These are phyloP conservation scores for Macrocybe sp. DNA, from an alignment of 1,284 basidiomycete species.

Conservation along the genomic window DNA sequence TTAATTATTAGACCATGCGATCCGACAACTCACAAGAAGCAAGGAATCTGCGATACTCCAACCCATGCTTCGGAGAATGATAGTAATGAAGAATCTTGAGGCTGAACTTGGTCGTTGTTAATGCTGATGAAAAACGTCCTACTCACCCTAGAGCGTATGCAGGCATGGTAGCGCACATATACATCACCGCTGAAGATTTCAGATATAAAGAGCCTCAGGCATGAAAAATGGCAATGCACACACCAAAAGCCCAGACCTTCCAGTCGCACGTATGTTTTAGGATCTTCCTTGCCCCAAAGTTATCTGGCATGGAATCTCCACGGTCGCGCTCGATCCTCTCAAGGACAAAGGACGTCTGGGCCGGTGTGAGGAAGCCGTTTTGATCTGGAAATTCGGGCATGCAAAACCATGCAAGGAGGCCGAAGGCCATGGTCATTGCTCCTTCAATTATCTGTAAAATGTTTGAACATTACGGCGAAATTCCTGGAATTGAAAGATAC, in stretches of 20 bases:
- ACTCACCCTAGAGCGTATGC: conserved; percentile 38
- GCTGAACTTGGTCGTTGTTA: neutral
- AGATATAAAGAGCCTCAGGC: neutral
- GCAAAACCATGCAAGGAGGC: conserved; percentile 34
- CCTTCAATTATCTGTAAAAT: conserved; percentile 38
- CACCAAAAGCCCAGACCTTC: conserved; percentile 41
- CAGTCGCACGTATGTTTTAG: conserved; percentile 34
- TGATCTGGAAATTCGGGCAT: conserved; percentile 41
- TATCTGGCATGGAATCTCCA: conserved; percentile 40
- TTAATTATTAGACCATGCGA: neutral
- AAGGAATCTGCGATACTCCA: conserved; percentile 37
- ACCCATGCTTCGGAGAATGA: conserved; percentile 41
- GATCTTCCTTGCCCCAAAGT: conserved; percentile 31
- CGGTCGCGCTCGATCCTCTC: conserved; percentile 39
- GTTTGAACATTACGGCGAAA: neutral
- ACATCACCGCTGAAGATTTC: conserved; percentile 31
- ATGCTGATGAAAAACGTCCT: neutral
- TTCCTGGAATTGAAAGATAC: conserved; percentile 10
- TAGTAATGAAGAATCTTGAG: conserved; percentile 36
- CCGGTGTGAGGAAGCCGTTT: conserved; percentile 34
- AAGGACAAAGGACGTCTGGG: conserved; percentile 34
- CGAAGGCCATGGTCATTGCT: conserved; percentile 35
- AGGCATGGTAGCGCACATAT: conserved; percentile 38
- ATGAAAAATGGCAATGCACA: conserved; percentile 2
- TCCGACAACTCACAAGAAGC: conserved; percentile 27